Evolutionary conservation across 371 early-diverging fungal species (phyloP).

Genomic region (Mortierella sp.): DNA sequence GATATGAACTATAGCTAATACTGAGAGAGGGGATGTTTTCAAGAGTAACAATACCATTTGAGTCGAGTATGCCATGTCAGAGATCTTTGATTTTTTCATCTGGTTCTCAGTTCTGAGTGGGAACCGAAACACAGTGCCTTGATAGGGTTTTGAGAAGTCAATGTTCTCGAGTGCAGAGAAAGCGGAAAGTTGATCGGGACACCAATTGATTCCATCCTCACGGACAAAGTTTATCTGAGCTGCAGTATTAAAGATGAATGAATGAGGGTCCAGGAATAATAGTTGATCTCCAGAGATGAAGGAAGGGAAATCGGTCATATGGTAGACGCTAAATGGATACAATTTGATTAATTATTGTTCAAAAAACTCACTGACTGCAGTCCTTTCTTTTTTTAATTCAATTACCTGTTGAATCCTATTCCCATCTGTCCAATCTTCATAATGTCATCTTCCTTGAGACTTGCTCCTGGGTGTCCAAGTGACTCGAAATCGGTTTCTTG

Average conservation of each 20-base stretch:
- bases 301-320: slow-evolving; percentile 51
- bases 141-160: slow-evolving; percentile 27
- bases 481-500: slow-evolving; percentile 28
- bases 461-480: slow-evolving; percentile 16
- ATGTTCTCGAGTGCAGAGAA: slow-evolving; percentile 16
- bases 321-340: slow-evolving; percentile 27
- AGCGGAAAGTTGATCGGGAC: slow-evolving; percentile 10
- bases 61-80: slow-evolving; percentile 4
- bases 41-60: slow-evolving; percentile 7
- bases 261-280: slow-evolving; percentile 43
- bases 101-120: slow-evolving; percentile 30
- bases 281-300: slow-evolving; percentile 32
- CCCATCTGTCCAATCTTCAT: slow-evolving; percentile 39
- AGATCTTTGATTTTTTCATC: slow-evolving; percentile 16
- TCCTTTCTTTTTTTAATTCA: too few species aligned
- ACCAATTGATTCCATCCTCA: not conserved
- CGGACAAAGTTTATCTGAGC: not conserved
- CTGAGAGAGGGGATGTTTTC: not conserved
- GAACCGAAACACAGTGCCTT: slow-evolving; percentile 30
- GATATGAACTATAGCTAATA: too few species aligned
- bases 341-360: slow-evolving; percentile 15
- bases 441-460: slow-evolving; percentile 22
- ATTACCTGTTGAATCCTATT: slow-evolving; percentile 28
- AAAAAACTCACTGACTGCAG: too few species aligned
- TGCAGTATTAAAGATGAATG: slow-evolving; percentile 6